Conservation (phyloP, 495 filamentous ascomycete species). For the Tuber calosporum region DNA sequence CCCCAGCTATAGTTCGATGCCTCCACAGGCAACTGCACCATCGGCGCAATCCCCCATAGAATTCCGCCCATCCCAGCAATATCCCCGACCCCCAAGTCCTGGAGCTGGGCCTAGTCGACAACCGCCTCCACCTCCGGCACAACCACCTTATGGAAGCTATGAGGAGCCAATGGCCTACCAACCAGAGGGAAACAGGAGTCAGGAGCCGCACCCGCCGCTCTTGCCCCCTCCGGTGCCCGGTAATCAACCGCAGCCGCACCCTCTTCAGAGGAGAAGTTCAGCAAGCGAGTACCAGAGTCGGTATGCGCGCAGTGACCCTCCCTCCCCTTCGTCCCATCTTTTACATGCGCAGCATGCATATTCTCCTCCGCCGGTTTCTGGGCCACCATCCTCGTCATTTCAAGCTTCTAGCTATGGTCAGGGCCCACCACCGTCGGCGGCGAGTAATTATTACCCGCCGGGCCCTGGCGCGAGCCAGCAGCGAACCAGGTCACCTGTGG, state of each 20-base stretch:
- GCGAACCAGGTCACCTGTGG: slow-evolving; percentile 39
- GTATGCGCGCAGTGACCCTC: slow-evolving; percentile 35
- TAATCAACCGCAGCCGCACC: slow-evolving; percentile 38
- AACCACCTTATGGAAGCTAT: slow-evolving; percentile 21
- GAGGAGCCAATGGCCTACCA: slow-evolving; percentile 31
- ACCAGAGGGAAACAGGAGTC: slow-evolving; percentile 25
- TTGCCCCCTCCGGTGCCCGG: slow-evolving; percentile 44
- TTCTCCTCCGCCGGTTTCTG: slow-evolving; percentile 38
- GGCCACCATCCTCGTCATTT: slow-evolving; percentile 33
- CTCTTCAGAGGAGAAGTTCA: slow-evolving; percentile 39
- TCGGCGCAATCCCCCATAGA: slow-evolving; percentile 29
- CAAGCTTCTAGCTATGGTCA: slow-evolving; percentile 32
- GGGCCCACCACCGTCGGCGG: slow-evolving; percentile 32
- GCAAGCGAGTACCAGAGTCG: slow-evolving; percentile 36
- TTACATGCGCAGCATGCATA: slow-evolving; percentile 36
- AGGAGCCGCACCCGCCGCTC: slow-evolving; percentile 45
- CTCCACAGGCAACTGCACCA: slow-evolving; percentile 23
- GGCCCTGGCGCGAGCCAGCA: slow-evolving; percentile 31
- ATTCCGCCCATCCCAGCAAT: slow-evolving; percentile 36
- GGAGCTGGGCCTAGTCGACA: slow-evolving; percentile 37
- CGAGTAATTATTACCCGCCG: slow-evolving; percentile 41
- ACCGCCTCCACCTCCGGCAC: slow-evolving; percentile 20
- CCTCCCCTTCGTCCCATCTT: slow-evolving; percentile 44
- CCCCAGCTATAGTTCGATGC: slow-evolving; percentile 37
- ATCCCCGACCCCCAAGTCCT: slow-evolving; percentile 32